phyloP scores from a whole-genome alignment of 176 grass and related monocot species.

The Aegilops tauschii region DNA sequence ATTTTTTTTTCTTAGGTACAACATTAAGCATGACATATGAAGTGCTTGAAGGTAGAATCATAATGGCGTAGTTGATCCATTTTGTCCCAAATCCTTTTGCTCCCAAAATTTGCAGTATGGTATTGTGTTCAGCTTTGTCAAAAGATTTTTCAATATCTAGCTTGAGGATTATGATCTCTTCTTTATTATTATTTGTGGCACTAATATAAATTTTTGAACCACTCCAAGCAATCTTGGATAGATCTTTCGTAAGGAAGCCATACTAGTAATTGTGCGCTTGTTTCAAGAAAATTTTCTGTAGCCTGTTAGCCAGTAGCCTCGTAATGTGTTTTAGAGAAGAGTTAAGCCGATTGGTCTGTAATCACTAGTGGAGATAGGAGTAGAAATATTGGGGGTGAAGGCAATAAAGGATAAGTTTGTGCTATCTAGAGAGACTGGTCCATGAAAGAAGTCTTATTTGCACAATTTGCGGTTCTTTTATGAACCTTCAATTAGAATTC shows the following conservation, averaged over 20 bases:
- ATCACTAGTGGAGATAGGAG: neutral
- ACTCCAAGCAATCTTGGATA: neutral
- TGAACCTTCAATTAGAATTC: neutral
- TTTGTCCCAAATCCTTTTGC: neutral
- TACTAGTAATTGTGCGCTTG: neutral
- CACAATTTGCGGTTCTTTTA: neutral
- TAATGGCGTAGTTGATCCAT: neutral
- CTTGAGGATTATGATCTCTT: neutral
- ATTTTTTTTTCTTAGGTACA: too few species aligned
- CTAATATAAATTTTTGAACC: neutral
- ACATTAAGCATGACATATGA: too few species aligned
- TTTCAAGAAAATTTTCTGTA: neutral
- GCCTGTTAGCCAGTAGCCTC: neutral
- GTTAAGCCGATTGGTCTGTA: neutral
- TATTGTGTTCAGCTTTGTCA: neutral
- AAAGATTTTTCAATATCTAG: neutral
- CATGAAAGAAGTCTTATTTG: neutral
- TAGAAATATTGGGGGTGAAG: neutral
- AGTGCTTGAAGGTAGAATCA: too few species aligned
- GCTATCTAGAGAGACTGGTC: neutral
- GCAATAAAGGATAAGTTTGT: neutral
- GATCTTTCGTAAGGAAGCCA: neutral
- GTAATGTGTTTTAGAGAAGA: neutral
- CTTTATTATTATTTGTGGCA: neutral
- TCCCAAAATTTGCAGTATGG: neutral